A percentile compares a stretch with the other conserved stretches of the same genome.
phyloP scores from a whole-genome alignment of 73 alveolate genomes.

The Effrenium voratum region DNA sequence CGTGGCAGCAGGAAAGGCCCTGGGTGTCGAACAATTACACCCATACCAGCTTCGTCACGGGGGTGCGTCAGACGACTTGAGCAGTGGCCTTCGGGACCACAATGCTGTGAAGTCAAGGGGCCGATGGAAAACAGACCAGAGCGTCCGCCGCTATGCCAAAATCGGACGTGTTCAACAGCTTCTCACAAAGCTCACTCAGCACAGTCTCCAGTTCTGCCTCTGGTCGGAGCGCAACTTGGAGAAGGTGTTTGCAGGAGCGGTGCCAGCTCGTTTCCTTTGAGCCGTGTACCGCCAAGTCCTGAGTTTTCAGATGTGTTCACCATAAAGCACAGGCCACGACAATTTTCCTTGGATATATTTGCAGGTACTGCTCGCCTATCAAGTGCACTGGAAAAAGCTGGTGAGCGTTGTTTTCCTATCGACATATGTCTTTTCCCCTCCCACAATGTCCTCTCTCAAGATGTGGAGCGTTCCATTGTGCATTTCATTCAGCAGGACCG shows the following conservation, averaged over 20 bases:
- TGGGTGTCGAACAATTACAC: neutral
- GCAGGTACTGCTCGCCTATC: conserved; percentile 26
- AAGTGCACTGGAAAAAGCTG: neutral
- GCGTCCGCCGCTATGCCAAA: conserved; percentile 9
- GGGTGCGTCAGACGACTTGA: conserved; percentile 28
- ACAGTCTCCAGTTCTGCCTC: neutral
- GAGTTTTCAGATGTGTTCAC: neutral
- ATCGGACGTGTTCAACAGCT: conserved; percentile 10
- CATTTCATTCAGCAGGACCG: neutral
- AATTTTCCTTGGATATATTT: neutral
- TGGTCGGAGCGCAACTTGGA: conserved; percentile 19
- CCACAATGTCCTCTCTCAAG: neutral
- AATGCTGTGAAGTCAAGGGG: neutral
- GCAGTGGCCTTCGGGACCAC: neutral
- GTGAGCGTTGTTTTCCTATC: neutral
- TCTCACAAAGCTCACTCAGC: neutral
- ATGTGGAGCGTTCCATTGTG: neutral
- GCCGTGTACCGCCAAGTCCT: neutral
- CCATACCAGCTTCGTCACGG: conserved; percentile 58
- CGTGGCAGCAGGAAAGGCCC: neutral
- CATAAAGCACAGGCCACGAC: neutral
- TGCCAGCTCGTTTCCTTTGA: neutral
- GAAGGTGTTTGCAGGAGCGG: neutral
- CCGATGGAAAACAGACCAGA: neutral
- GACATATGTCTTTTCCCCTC: neutral